Conservation (phyloP, 108 stramenopile genomes). For the Skeletonema grethae region DNA sequence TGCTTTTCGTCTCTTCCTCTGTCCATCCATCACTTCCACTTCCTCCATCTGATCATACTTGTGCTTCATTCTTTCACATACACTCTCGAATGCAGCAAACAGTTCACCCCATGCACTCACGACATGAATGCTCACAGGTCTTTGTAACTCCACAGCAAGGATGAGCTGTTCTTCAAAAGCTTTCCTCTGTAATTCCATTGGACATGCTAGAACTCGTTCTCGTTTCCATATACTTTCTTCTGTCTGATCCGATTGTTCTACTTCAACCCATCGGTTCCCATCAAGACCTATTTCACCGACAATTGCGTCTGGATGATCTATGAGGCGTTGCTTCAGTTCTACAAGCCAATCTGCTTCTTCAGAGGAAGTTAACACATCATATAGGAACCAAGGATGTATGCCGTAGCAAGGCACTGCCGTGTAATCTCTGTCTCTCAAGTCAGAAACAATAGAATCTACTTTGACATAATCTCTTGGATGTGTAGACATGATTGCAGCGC, state of each 20-base stretch:
- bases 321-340: conserved; percentile 48
- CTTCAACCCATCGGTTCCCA: conserved; percentile 56
- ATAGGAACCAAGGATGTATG: conserved; percentile 88
- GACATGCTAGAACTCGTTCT: conserved; percentile 53
- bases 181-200: conserved; percentile 62
- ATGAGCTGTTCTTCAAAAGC: conserved; percentile 73
- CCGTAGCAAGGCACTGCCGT: conserved; percentile 75
- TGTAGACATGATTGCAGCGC: conserved; percentile 87
- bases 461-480: conserved; percentile 76
- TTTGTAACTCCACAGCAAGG: conserved; percentile 60
- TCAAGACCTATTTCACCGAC: conserved; percentile 91
- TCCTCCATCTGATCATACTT: conserved; percentile 8
- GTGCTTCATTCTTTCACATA: conserved; percentile 31
- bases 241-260: not conserved
- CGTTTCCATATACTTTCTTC: conserved; percentile 51
- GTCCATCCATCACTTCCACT: conserved; percentile 14
- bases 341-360: conserved; percentile 49
- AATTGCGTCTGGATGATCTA: conserved; percentile 51
- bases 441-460: conserved; percentile 29
- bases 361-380: conserved; percentile 51
- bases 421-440: not conserved
- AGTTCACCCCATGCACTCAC: conserved; percentile 78
- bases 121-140: conserved; percentile 83
- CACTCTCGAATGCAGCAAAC: conserved; percentile 44
- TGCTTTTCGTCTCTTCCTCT: not conserved